Conservation (phyloP, 164 flowering plant species). For the Akebia trifoliata region DNA sequence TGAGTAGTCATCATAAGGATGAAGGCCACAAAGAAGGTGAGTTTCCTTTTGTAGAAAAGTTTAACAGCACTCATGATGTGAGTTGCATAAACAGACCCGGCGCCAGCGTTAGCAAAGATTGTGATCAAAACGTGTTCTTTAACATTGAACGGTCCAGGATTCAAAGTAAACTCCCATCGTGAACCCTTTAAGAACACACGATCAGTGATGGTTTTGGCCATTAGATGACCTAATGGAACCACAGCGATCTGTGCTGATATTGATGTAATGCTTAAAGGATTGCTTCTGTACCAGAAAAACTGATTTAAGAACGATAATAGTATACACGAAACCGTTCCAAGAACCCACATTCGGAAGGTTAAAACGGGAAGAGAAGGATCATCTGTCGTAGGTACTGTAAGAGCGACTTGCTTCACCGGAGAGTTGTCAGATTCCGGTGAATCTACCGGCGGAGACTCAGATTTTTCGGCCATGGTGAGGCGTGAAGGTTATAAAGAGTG, state of each 20-base stretch:
- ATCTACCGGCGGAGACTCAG: background rate
- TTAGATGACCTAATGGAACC: constrained; percentile 79
- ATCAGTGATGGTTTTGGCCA: constrained; percentile 56
- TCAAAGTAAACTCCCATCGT: constrained; percentile 60
- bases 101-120: constrained; percentile 84
- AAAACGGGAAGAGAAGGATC: constrained; percentile 69
- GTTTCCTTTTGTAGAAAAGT: constrained; percentile 54
- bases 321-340: constrained; percentile 58
- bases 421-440: constrained; percentile 33
- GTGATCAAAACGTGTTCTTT: constrained; percentile 89
- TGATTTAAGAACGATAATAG: constrained; percentile 78
- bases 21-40: constrained; percentile 57
- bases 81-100: constrained; percentile 76
- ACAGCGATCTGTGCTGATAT: constrained; percentile 91
- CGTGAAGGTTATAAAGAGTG: background rate
- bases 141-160: constrained; percentile 85
- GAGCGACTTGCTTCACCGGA: constrained; percentile 62
- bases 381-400: constrained; percentile 74
- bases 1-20: constrained; percentile 68
- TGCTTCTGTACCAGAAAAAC: constrained; percentile 85
- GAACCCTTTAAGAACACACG: constrained; percentile 53
- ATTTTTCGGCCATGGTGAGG: background rate
- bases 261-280: constrained; percentile 65
- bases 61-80: constrained; percentile 72
- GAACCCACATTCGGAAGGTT: constrained; percentile 84